Conservation (phyloP, 371 early-diverging fungal species). For the Rhizomucor miehei region DNA sequence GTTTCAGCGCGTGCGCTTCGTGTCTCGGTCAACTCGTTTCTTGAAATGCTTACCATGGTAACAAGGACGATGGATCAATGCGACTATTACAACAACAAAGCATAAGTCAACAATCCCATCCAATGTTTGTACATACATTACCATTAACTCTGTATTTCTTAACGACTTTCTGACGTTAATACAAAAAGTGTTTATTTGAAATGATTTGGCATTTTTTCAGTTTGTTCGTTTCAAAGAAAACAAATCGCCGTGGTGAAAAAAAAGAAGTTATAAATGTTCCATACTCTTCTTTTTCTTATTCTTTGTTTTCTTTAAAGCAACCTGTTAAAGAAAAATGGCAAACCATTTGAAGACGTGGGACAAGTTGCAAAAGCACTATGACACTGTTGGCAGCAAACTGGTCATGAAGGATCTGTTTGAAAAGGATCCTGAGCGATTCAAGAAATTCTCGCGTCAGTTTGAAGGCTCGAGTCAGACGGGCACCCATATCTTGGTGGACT, state of each 20-base stretch:
- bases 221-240: too few species aligned
- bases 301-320: too few species aligned
- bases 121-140: too few species aligned
- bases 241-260: too few species aligned
- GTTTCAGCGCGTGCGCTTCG: slow-evolving; percentile 43
- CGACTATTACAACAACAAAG: slow-evolving; percentile 6
- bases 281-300: slow-evolving; percentile 1
- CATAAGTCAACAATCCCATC: background rate
- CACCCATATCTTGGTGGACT: slow-evolving; percentile 83
- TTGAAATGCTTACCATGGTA: slow-evolving; percentile 50
- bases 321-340: slow-evolving; percentile 46
- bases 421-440: slow-evolving; percentile 73
- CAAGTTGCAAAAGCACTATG: slow-evolving; percentile 85
- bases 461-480: slow-evolving; percentile 48
- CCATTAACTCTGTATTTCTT: too few species aligned
- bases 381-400: slow-evolving; percentile 68
- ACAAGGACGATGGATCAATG: slow-evolving; percentile 44
- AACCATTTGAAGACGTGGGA: slow-evolving; percentile 78
- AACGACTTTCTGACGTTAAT: too few species aligned
- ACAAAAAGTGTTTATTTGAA: too few species aligned
- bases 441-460: slow-evolving; percentile 74
- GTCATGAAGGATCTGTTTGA: slow-evolving; percentile 79
- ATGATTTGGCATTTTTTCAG: too few species aligned
- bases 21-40: slow-evolving; percentile 48
- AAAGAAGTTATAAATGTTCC: background rate